Evolutionary conservation across 1,284 basidiomycete genomes (phyloP), one percentile per base, ranked within the genome.

Genomic region (Ceratobasidium sp.): DNA sequence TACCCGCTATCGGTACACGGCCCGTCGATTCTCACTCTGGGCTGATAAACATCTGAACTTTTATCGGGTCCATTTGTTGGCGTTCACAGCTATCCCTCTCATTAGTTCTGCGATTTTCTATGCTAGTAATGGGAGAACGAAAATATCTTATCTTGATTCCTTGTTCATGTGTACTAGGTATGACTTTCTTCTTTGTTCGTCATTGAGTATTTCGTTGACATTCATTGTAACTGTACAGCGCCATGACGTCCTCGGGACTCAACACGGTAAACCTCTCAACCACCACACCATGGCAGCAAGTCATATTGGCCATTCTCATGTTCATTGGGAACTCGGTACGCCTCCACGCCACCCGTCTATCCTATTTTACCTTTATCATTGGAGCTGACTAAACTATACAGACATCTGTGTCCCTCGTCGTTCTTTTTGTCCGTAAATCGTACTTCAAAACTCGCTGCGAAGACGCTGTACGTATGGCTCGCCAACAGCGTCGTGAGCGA

Each of bases 21-120:
- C 59, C 6, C 44, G 41, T 14, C 53, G 67, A 45, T 24, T 71
- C n/a, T 59, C 67, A 17, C 33, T 71, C 24, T 71, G 67, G 67
- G 44, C 67, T n/a, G 67, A 60, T 8, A 60, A 14, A 29, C 67
- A 71, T 51, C 54, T 71, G 54, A 71, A 71, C 29, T 71, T 71
- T 71, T 71, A 71, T 45, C 67, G 67, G 3, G 67, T 71, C 24
- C 67, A 71, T 44, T 45, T 71, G 15, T 11, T 71, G 56, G 54
- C 67, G 7, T 71, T 59, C 24, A 71, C 67, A 24, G 17, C 59
- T 45, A 71, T 71, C 56, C 67, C 67, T 22, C 44, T 60, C 29
- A 59, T 71, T n/a, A 59, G 54, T 60, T 54, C 67, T 41, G 45
- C 51, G 5, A 74, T 76, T 17, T 66, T 74, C 59, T 76, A 74